Percentiles rank a stretch among this genome's conserved stretches.
These are phyloP conservation scores for Verticillium albo-atrum DNA, from an alignment of 2,329 filamentous ascomycete species.

Conservation along the genomic window DNA sequence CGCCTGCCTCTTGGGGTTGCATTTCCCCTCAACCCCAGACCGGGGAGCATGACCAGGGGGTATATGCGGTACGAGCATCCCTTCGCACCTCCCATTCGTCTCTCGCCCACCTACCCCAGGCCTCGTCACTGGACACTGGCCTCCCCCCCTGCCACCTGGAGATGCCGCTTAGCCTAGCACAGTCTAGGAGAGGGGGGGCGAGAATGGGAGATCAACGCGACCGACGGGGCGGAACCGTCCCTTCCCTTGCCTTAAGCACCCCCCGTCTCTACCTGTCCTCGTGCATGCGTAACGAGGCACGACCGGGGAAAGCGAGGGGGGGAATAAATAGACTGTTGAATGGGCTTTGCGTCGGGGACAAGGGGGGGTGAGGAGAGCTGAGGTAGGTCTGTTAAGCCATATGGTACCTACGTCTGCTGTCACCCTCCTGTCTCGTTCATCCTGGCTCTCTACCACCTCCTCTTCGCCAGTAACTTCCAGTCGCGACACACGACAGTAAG, in stretches of 20 bases:
- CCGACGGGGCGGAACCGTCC: conserved; percentile 1
- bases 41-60: conserved; percentile 1
- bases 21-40: conserved; percentile 3
- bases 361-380: not conserved
- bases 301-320: not conserved
- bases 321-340: not conserved
- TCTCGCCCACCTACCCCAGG: not conserved
- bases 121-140: not conserved
- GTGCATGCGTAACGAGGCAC: not conserved
- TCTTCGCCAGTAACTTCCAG: not conserved
- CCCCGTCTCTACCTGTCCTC: not conserved
- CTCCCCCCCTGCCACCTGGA: not conserved
- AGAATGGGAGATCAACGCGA: conserved; percentile 1
- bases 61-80: not conserved
- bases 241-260: not conserved
- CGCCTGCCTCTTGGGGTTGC: not conserved
- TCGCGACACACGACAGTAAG: not conserved
- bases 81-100: conserved; percentile 1
- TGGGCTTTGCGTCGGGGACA: not conserved
- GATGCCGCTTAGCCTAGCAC: conserved; percentile 3
- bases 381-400: not conserved
- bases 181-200: not conserved
- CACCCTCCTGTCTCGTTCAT: not conserved
- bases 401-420: not conserved
- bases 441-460: not conserved